Evolutionary conservation across 805 yeast species (phyloP), one percentile per base, ranked within the genome.

Genomic region (Grigorovia humatica): DNA sequence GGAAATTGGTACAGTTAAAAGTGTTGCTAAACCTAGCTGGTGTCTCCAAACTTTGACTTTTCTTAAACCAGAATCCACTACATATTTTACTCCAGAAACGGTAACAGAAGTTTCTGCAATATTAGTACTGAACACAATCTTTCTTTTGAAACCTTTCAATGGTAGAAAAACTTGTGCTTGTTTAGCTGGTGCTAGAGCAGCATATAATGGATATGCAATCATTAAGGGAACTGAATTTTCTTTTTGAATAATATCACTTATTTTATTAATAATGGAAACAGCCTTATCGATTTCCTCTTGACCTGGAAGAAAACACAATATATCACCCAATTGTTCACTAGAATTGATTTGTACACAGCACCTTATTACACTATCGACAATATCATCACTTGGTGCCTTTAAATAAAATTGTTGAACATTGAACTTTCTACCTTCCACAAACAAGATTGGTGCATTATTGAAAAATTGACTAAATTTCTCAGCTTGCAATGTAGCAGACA

Each of bases 31-130:
- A 0, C 97, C 97, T 43, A 93, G 71, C 58, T 84, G 89, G 61
- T 91, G 96, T 60, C 93, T 80, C 96, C 97, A 91, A 1, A 91
- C 95, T 58, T 91, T 88, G 9, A 91, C 95, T 63, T 93, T 93
- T 52, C 97, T 76, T 48, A 91, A 72, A 0, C 99, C 99, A 0
- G 95, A 80, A 68, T 93, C 99, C 23, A 93, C 76, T 9, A 93
- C 98, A 62, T 87, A 93, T 57, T 88, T 79, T 17, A 93, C 93
- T 1, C 99, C 99, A 13, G 95, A 82, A 40, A 93, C 93, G 3
- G 99, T 93, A 54, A 93, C 82, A 32, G 99, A 93, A 0, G 99
- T 93, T 71, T 93, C 99, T 0, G 99, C 99, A 59, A 93, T 89
- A 65, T 93, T 93, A 1, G 99, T 93, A 8, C 98, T 88, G 52